Base-by-base conservation (phyloP, 805 yeast species). In the Cyberlindnera nakhonratchasimensis region DNA sequence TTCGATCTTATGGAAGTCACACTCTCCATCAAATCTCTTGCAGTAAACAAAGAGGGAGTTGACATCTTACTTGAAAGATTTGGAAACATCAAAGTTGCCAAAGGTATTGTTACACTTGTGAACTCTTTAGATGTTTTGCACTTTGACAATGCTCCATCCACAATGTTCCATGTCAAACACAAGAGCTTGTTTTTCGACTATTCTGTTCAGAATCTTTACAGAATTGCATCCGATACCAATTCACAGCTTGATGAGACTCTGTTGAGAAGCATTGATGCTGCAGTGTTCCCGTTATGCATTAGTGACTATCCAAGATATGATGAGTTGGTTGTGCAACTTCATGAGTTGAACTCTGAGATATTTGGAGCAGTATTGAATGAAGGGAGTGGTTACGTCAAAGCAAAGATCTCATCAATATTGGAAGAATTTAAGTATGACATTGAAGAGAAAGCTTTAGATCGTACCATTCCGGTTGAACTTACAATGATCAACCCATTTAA, bases 401-500 rank as follows among this genome's bases (percentile, higher is more conserved):
- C 55, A 6, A 54, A 55, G 36, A 44, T 58, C 2, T 26, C n/a
- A 8, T 47, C 56, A 8, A 58, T 58, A 5, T 33, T 58, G 29
- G 51, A 54, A 4, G 58, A 54, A 16, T 58, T 56, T 35, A 54
- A 51, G 12, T 60, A 51, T 20, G 39, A 46, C n/a, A 34, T 33
- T 23, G 46, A 40, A 7, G 51, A 39, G 10, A 45, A 30, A 12
- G 13, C 19, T 5, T 7, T 32, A 12, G 58, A 53, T 4, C 25
- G 41, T 5, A 55, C 53, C 2, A 43, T 51, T 9, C 48, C 55
- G 17, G 49, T 52, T 9, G 61, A 60, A 16, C 55, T 57, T 53
- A 59, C 64, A 1, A 60, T 58, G 63, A 57, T 58, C 37, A 54
- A 57, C 25, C 61, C 61, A 10, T 43, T 48, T 39, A 45, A 28